phyloP scores from a whole-genome alignment of 2,329 filamentous ascomycete species.

The Aspergillus pseudotamarii region DNA sequence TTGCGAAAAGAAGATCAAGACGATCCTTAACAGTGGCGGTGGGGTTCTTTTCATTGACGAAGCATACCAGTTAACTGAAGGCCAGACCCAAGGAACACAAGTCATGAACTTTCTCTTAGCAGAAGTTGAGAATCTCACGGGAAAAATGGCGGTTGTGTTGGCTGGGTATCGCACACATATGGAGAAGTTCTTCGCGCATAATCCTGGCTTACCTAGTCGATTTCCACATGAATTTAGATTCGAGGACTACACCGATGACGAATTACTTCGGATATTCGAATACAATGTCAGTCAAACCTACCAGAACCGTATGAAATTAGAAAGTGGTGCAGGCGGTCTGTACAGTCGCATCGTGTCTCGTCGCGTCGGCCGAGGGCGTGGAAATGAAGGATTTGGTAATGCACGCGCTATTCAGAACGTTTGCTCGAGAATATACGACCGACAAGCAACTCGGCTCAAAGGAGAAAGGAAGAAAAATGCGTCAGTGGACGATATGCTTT shows the following conservation, averaged over 20 bases:
- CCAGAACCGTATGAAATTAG: slow-evolving; percentile 58
- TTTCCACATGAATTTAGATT: slow-evolving; percentile 70
- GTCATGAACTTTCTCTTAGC: slow-evolving; percentile 73
- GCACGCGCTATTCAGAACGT: slow-evolving; percentile 69
- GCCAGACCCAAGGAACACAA: slow-evolving; percentile 58
- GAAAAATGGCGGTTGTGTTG: slow-evolving; percentile 71
- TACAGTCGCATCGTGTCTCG: slow-evolving; percentile 66
- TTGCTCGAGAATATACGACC: slow-evolving; percentile 55
- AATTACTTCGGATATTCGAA: slow-evolving; percentile 65
- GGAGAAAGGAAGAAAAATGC: slow-evolving; percentile 48
- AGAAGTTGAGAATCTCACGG: slow-evolving; percentile 71
- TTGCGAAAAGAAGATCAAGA: slow-evolving; percentile 60
- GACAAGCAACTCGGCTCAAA: slow-evolving; percentile 62
- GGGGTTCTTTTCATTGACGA: slow-evolving; percentile 79
- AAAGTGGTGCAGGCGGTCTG: slow-evolving; percentile 61
- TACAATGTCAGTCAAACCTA: slow-evolving; percentile 60
- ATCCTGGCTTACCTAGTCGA: slow-evolving; percentile 69
- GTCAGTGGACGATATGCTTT: slow-evolving; percentile 58
- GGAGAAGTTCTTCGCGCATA: slow-evolving; percentile 76
- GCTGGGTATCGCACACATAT: slow-evolving; percentile 75
- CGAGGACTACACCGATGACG: slow-evolving; percentile 67
- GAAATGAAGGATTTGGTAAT: slow-evolving; percentile 71
- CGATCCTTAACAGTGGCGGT: slow-evolving; percentile 61
- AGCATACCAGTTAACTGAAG: slow-evolving; percentile 71
- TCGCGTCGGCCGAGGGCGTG: slow-evolving; percentile 64